A percentile compares a stretch with the other conserved stretches of the same genome.
Evolutionary conservation across 2,329 filamentous ascomycete species (phyloP).

Genomic region (Graphium sp.): DNA sequence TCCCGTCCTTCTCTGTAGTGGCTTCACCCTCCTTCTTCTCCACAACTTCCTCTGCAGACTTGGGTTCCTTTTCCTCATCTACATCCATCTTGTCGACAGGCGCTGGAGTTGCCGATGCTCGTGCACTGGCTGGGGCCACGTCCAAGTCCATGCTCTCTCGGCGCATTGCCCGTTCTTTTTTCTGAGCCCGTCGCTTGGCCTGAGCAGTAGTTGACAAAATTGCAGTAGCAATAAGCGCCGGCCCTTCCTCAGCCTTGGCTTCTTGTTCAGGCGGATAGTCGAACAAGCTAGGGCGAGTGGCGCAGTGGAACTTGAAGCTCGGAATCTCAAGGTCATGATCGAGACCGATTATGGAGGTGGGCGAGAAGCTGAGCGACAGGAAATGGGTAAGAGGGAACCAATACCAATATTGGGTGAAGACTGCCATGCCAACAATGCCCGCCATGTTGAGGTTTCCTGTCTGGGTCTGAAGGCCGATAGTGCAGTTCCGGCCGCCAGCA

Average conservation of each 20-base stretch:
- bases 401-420: conserved; percentile 99
- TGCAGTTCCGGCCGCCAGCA: conserved; percentile 94
- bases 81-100: conserved; percentile 86
- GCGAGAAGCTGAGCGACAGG: conserved; percentile 88
- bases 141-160: conserved; percentile 95
- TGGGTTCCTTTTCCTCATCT: conserved; percentile 45
- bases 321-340: conserved; percentile 90
- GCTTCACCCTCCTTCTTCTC: conserved; percentile 36
- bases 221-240: conserved; percentile 85
- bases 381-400: conserved; percentile 99
- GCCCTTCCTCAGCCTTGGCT: conserved; percentile 84
- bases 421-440: conserved; percentile 91
- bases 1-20: conserved; percentile 36
- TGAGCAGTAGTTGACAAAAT: conserved; percentile 94
- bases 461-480: conserved; percentile 92
- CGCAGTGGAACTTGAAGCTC: conserved; percentile 88
- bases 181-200: conserved; percentile 84
- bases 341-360: conserved; percentile 86
- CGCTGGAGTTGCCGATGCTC: too few relatives aligned
- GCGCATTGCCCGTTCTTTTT: conserved; percentile 79
- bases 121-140: conserved; percentile 5
- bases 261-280: conserved; percentile 97
- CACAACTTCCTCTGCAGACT: conserved; percentile 45
- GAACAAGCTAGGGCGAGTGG: conserved; percentile 85
- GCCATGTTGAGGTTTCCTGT: conserved; percentile 98